Conservation (phyloP, 129 eudicot species). For the Cynara cardunculus region DNA sequence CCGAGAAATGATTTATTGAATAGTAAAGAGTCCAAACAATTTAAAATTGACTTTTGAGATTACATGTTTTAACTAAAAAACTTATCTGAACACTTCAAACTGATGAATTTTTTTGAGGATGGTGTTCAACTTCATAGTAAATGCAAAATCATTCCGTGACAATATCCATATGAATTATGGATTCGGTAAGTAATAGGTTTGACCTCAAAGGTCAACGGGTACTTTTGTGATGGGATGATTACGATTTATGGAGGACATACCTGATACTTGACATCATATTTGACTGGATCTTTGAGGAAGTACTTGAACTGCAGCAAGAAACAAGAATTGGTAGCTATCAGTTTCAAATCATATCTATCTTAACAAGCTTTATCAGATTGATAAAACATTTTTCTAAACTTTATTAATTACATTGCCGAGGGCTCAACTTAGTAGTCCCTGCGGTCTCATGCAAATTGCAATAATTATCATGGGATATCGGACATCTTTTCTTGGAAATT, state of each 20-base stretch:
- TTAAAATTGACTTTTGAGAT: too few relatives aligned
- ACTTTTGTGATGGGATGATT: neutral
- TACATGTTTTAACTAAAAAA: neutral
- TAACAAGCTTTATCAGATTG: neutral
- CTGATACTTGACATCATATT: slow-evolving; percentile 97
- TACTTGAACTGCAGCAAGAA: slow-evolving; percentile 70
- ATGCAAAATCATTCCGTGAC: neutral
- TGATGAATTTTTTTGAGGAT: neutral
- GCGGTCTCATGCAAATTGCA: neutral
- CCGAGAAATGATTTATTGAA: neutral
- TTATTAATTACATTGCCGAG: neutral
- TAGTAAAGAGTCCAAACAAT: neutral
- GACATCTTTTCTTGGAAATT: neutral
- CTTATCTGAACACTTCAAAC: neutral
- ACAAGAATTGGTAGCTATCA: slow-evolving; percentile 3
- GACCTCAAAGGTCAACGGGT: slow-evolving; percentile 15
- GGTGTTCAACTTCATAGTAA: neutral
- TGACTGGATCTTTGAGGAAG: slow-evolving; percentile 92
- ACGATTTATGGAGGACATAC: slow-evolving; percentile 34
- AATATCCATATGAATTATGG: neutral
- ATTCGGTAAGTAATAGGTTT: slow-evolving; percentile 1
- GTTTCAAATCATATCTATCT: slow-evolving; percentile 3
- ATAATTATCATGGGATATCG: neutral
- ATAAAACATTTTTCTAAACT: neutral
- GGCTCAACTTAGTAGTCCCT: neutral